phyloP scores from a whole-genome alignment of 768 basidiomycete genomes.

The Mycena alexandri region DNA sequence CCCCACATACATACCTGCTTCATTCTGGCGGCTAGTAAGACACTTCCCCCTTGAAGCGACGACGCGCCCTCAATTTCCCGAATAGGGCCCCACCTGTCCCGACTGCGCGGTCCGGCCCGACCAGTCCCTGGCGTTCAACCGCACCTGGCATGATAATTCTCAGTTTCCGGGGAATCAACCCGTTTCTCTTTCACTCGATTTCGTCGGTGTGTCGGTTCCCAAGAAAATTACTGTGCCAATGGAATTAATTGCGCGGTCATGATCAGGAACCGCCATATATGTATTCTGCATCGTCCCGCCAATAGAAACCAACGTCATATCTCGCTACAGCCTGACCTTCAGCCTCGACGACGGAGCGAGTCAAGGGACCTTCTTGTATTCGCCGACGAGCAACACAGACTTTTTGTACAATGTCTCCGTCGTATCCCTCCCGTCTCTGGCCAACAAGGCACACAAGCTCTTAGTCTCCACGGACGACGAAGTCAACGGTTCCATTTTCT shows the following conservation, averaged over 20 bases:
- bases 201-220: constrained; percentile 17
- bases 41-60: not conserved
- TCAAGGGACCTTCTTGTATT: constrained; percentile 1
- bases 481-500: constrained; percentile 20
- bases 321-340: constrained; percentile 28
- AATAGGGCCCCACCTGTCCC: constrained; percentile 22
- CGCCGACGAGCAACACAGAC: constrained; percentile 20
- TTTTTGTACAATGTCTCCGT: constrained; percentile 29
- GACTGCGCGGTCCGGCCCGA: constrained; percentile 21
- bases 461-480: constrained; percentile 26
- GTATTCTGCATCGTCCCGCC: constrained; percentile 35
- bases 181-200: constrained; percentile 29
- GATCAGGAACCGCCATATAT: constrained; percentile 27
- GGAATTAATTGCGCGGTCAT: not conserved
- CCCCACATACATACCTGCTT: constrained; percentile 24
- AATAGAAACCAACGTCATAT: not conserved
- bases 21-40: constrained; percentile 21
- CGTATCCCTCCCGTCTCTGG: constrained; percentile 19
- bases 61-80: not conserved
- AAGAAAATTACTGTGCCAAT: not conserved
- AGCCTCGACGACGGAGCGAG: constrained; percentile 16
- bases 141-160: constrained; percentile 33
- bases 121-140: constrained; percentile 25
- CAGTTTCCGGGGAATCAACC: constrained; percentile 16
- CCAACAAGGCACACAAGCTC: constrained; percentile 25